Evolutionary conservation across 441 rosid genomes (phyloP).

Genomic region (Croton setiger): DNA sequence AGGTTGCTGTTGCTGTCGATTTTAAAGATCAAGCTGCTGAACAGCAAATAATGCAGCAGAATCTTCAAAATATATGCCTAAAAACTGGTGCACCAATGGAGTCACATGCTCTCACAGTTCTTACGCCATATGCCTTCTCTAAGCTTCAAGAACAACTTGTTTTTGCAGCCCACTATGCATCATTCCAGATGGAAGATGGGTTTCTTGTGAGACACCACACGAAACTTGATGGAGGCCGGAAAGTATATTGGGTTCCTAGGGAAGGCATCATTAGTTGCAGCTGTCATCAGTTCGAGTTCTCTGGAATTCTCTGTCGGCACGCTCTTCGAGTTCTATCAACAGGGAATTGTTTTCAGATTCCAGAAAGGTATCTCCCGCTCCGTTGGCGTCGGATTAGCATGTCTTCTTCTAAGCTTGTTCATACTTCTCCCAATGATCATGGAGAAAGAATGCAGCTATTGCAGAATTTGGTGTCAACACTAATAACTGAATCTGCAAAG

Average conservation of each 20-base stretch:
- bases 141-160: constrained; percentile 97
- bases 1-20: constrained; percentile 87
- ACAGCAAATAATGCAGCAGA: constrained; percentile 97
- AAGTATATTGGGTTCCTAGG: constrained; percentile 83
- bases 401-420: constrained; percentile 42
- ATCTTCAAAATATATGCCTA: constrained; percentile 80
- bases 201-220: constrained; percentile 95
- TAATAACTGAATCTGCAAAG: constrained; percentile 72
- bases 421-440: constrained; percentile 42
- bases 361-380: constrained; percentile 78
- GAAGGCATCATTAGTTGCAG: constrained; percentile 93
- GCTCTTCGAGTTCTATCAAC: constrained; percentile 91
- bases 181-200: constrained; percentile 82
- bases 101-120: constrained; percentile 78
- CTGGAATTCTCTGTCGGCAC: constrained; percentile 89
- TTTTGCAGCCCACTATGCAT: constrained; percentile 92
- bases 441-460: constrained; percentile 68
- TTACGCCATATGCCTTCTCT: constrained; percentile 90
- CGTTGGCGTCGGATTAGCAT: constrained; percentile 80
- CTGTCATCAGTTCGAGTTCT: constrained; percentile 92
- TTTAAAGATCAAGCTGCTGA: constrained; percentile 95
- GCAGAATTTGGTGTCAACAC: constrained; percentile 71
- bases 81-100: constrained; percentile 98
- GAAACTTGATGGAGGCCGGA: constrained; percentile 85
- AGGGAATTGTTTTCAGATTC: constrained; percentile 91